These are phyloP conservation scores for Epichloe sibirici DNA, from an alignment of 2,329 filamentous ascomycete species.

Conservation along the genomic window DNA sequence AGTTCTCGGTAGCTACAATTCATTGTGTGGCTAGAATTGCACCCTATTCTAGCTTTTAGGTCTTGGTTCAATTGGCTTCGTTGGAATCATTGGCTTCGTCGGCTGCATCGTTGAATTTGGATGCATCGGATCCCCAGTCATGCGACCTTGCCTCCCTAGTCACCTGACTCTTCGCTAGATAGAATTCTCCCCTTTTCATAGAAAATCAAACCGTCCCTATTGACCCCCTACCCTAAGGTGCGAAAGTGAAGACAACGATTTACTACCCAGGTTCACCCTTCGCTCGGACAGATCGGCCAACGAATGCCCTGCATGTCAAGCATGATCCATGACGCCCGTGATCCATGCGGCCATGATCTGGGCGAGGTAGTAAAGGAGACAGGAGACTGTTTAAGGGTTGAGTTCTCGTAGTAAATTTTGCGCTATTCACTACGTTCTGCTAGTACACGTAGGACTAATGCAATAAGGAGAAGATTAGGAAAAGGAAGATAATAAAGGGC, in stretches of 20 bases:
- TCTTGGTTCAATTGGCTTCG: too few relatives aligned
- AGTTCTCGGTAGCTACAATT: too few relatives aligned
- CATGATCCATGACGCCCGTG: slow-evolving; percentile 29
- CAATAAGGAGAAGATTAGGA: slow-evolving; percentile 42
- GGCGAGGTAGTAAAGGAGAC: slow-evolving; percentile 42
- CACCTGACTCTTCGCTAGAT: too few relatives aligned
- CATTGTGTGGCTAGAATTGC: too few relatives aligned
- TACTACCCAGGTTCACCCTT: slow-evolving; percentile 53
- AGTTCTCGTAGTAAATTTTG: slow-evolving; percentile 41
- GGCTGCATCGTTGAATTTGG: too few relatives aligned
- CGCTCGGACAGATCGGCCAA: slow-evolving; percentile 60
- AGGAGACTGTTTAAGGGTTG: slow-evolving; percentile 42
- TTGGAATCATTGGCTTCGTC: too few relatives aligned
- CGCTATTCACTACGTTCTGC: slow-evolving; percentile 44
- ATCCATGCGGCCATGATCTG: slow-evolving; percentile 42
- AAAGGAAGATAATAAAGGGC: slow-evolving; percentile 54
- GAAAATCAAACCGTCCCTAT: too few relatives aligned
- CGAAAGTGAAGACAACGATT: slow-evolving; percentile 60
- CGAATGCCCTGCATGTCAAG: slow-evolving; percentile 59
- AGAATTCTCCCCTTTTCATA: too few relatives aligned
- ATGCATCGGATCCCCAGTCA: too few relatives aligned
- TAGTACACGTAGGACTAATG: slow-evolving; percentile 47
- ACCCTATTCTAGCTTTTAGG: too few relatives aligned
- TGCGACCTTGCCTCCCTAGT: too few relatives aligned
- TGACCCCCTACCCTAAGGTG: too few relatives aligned